Percentiles rank a stretch among this genome's conserved stretches.
These are phyloP conservation scores for Mycosarcoma maydis DNA, from an alignment of 1,284 basidiomycete species.

Conservation along the genomic window DNA sequence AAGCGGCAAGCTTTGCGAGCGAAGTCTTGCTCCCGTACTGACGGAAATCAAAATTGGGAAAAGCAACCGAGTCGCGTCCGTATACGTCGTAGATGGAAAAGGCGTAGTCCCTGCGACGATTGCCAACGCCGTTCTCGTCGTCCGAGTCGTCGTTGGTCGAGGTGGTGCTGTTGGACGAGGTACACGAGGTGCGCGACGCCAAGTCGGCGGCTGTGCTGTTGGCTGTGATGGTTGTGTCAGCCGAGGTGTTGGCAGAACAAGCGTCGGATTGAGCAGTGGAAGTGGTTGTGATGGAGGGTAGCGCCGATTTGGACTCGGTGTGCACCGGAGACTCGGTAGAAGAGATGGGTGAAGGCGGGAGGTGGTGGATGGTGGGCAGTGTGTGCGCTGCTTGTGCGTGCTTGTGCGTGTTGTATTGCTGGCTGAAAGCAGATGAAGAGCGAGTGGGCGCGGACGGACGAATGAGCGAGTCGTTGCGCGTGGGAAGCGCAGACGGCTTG, in stretches of 20 bases:
- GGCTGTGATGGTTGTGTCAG: conserved; percentile 6
- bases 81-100: conserved; percentile 64
- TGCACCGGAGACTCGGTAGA: conserved; percentile 50
- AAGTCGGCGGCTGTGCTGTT: conserved; percentile 16
- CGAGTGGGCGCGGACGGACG: conserved; percentile 22
- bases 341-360: conserved; percentile 59
- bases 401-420: conserved; percentile 11
- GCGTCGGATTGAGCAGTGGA: conserved; percentile 21
- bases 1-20: conserved; percentile 33
- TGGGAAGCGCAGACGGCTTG: conserved; percentile 1
- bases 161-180: conserved; percentile 44
- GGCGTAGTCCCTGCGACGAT: conserved; percentile 52
- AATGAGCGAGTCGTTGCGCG: conserved; percentile 21
- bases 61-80: conserved; percentile 62
- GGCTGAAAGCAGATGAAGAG: conserved; percentile 32
- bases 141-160: conserved; percentile 55
- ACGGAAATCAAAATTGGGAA: conserved; percentile 60
- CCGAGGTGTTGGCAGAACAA: conserved; percentile 12
- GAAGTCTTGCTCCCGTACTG: conserved; percentile 44
- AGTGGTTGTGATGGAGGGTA: conserved; percentile 36
- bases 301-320: conserved; percentile 3
- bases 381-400: conserved; percentile 10
- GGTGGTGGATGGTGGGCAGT: conserved; percentile 31
- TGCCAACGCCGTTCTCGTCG: conserved; percentile 38
- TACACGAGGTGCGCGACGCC: conserved; percentile 27